A percentile compares a stretch with the other conserved stretches of the same genome.
Evolutionary conservation across 257 asterid genomes (phyloP).

Genomic region (Ballota nigra): DNA sequence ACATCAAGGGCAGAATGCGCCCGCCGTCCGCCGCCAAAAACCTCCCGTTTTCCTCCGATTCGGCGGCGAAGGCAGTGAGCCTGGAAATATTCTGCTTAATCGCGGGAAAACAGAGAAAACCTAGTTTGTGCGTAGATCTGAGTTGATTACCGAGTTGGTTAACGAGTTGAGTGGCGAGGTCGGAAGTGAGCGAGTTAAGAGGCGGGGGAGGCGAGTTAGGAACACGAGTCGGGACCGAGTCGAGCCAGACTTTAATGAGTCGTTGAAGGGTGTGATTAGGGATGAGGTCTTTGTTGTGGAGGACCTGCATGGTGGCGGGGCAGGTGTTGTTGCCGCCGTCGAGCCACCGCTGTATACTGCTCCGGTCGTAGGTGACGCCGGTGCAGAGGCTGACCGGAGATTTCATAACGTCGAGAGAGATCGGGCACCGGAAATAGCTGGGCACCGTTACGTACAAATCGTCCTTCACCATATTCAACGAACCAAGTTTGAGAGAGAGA

Average conservation of each 20-base stretch:
- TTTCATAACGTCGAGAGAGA: constrained; percentile 76
- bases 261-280: constrained; percentile 79
- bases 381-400: constrained; percentile 88
- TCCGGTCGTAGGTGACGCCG: constrained; percentile 83
- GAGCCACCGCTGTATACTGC: constrained; percentile 80
- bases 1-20: constrained; percentile 31
- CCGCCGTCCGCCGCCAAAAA: constrained; percentile 21
- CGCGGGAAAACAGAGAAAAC: background rate
- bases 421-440: constrained; percentile 70
- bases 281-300: constrained; percentile 53
- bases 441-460: constrained; percentile 58
- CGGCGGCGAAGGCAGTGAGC: constrained; percentile 42
- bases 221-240: constrained; percentile 33
- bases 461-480: constrained; percentile 44
- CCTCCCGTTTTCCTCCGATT: constrained; percentile 37
- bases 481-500: constrained; percentile 26
- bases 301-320: constrained; percentile 92
- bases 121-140: background rate
- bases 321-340: constrained; percentile 88
- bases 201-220: constrained; percentile 1
- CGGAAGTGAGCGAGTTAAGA: constrained; percentile 23
- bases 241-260: constrained; percentile 73
- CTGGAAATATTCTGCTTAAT: constrained; percentile 22
- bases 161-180: constrained; percentile 40
- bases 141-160: constrained; percentile 36